Base-by-base conservation (phyloP, 352 stramenopile species). In the Phytophthora tentaculata region DNA sequence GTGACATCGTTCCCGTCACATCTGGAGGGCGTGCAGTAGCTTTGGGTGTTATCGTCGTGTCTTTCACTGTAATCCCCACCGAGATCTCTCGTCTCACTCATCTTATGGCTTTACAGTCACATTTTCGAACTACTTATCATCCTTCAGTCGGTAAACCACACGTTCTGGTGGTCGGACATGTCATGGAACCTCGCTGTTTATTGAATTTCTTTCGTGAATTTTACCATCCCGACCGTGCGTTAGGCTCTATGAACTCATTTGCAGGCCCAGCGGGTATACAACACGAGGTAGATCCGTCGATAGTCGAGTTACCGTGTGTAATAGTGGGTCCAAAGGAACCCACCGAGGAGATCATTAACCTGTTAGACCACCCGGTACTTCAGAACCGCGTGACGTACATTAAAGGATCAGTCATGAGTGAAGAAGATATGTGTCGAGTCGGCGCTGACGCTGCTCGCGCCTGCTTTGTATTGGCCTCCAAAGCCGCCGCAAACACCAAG, bases 151-250 rank as follows among this genome's bases (percentile, higher is more conserved):
- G 73, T 16, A 86, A 88, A 43, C 80, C 82, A 8, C 82, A 90
- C 56, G 69, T 89, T 12, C 56, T 89, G 17, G 74, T 90, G 5
- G 71, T 90, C 1, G 82, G 82, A 13, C 69, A 90, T 53, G 68
- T 88, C 16, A 73, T 75, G 22, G 81, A 90, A 49, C 71, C 78
- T 47, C 81, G 71, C 7, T 66, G 62, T 52, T 53, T 90, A 60
- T 61, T 88, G 20, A 81, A 88, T 39, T 89, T 90, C 37, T 89
- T 90, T 43, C 71, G 67, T 16, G 82, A 90, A 51, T 78, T 90
- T 41, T 90, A 89, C 54, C 82, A 90, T 44, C 76, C 80, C 2
- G 80, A 90, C 48, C 76, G 82, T 10, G 61, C 83, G 14, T 66
- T 86, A 39, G 64, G 43, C 19, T 61, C 55, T 16, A 56, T 57